A percentile compares a stretch with the other conserved stretches of the same genome.
phyloP scores from a whole-genome alignment of 202 grass and related monocot genomes.

The Tripidium arundinaceum region DNA sequence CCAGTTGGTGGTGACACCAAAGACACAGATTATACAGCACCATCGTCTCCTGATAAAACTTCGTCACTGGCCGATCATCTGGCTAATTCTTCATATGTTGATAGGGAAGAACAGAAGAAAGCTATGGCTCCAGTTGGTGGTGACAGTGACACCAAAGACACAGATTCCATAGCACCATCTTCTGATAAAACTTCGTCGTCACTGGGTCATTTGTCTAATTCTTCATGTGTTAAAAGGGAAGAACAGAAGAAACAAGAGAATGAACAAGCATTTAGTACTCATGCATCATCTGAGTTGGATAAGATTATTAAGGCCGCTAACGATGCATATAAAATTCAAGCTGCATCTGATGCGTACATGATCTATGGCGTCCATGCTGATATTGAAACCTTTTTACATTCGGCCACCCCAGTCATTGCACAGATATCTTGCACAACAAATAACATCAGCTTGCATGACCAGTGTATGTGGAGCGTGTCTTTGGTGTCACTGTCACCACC shows the following conservation, averaged over 20 bases:
- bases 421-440: not conserved
- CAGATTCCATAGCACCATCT: not conserved
- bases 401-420: constrained; percentile 28
- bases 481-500: not conserved
- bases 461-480: not conserved
- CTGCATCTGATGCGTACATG: not conserved
- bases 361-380: not conserved
- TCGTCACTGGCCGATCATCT: not conserved
- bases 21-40: not conserved
- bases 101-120: not conserved
- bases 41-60: not conserved
- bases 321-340: constrained; percentile 21
- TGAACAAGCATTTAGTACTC: not conserved
- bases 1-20: too few relatives aligned
- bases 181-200: not conserved
- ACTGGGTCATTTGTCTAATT: not conserved
- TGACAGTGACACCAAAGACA: not conserved
- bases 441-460: not conserved
- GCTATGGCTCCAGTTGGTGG: not conserved
- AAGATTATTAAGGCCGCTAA: constrained; percentile 32
- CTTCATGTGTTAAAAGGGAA: not conserved
- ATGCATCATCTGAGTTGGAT: constrained; percentile 17
- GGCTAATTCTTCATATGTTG: not conserved
- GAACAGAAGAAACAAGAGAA: constrained; percentile 10
- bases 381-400: constrained; percentile 25